Evolutionary conservation across 331 rosid species (phyloP), one percentile per base, ranked within the genome.

Genomic region (Acacia pycnantha): DNA sequence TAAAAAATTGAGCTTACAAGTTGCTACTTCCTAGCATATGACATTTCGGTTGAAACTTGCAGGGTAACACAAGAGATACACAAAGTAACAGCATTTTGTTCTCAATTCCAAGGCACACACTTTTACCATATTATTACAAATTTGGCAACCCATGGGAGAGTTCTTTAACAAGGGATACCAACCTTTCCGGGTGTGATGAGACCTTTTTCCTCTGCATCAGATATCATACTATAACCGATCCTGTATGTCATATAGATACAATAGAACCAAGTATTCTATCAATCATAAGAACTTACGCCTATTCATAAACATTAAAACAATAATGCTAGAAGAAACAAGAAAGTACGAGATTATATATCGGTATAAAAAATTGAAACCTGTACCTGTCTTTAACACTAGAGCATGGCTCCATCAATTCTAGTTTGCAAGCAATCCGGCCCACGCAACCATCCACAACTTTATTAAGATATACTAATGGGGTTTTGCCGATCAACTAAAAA

Each of bases 331-430:
- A 43, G 51, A 71, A 59, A 75, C 70, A 29, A 37, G 40, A 76
- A 79, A 61, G 44, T 40, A 48, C 59, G 50, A 18, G 51, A 37
- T 56, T 26, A 27, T 11, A 19, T 11, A 22, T 26, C 10, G 41
- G 26, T 73, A 24, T 9, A 51, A 61, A 69, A 58, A 58, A 67
- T 51, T 27, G 37, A 71, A 21, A 64, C 5, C 26, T 4, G 4
- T 84, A 90, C 97, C 97, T 90, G 91, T 88, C 92, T 81, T 90
- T 90, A 15, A 90, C 94, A 82, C 94, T 90, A 40, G 92, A 90
- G 78, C 91, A 86, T 29, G 94, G 90, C 82, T 91, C 91, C 92
- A 89, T 91, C 87, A 84, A 80, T 84, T 92, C 97, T 40, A 92
- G 83, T 78, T 92, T 92, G 74, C 92, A 95, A 62, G 97, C 92